These are phyloP conservation scores for Neurospora intermedia DNA, from an alignment of 495 filamentous ascomycete species.

Conservation along the genomic window DNA sequence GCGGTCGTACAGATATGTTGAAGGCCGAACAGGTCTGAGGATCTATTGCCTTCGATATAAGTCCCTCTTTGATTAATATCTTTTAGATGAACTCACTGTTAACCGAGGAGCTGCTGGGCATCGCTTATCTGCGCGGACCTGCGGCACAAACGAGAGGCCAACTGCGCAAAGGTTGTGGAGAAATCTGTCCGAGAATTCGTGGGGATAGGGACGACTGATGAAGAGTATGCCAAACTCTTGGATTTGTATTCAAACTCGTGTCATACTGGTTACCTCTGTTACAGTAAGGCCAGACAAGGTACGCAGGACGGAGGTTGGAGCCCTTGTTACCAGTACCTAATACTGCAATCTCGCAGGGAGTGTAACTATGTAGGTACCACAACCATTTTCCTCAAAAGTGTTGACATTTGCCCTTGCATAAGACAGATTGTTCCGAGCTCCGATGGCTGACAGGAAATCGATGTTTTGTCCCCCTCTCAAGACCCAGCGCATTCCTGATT, in stretches of 20 bases:
- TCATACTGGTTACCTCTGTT: neutral
- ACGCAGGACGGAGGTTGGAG: neutral
- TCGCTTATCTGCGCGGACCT: neutral
- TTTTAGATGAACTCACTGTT: neutral
- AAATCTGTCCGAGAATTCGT: neutral
- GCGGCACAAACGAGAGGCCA: neutral
- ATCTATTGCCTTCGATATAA: neutral
- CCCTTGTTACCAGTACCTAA: neutral
- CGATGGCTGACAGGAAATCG: neutral
- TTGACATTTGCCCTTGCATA: neutral
- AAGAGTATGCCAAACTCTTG: neutral
- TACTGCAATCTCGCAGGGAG: neutral
- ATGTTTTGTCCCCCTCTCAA: neutral
- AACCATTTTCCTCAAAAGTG: neutral
- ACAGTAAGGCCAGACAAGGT: neutral
- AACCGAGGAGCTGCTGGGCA: neutral
- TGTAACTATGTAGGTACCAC: neutral
- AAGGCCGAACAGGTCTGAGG: neutral
- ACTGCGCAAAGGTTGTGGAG: neutral
- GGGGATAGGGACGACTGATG: neutral
- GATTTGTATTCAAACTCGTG: neutral
- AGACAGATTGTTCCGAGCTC: neutral
- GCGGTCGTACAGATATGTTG: neutral
- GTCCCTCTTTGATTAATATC: neutral
- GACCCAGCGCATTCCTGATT: neutral